Conservation (phyloP, 2,329 filamentous ascomycete species). For the Colletotrichum agaves region DNA sequence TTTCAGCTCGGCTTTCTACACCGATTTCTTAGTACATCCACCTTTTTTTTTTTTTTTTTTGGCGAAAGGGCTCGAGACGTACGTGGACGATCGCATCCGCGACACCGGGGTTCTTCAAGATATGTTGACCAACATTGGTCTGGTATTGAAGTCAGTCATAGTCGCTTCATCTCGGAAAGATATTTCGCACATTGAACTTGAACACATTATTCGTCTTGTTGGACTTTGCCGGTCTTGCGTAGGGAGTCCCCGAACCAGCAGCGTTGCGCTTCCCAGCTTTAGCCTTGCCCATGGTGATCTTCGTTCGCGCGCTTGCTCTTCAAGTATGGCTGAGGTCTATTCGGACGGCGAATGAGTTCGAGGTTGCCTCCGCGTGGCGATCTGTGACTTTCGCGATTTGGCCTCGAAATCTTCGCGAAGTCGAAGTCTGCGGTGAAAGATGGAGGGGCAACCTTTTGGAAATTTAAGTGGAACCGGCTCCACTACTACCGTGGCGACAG, state of each 20-base stretch:
- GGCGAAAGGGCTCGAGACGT: constrained; percentile 21
- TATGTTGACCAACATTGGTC: constrained; percentile 66
- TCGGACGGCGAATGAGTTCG: neutral
- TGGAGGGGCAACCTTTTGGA: constrained; percentile 38
- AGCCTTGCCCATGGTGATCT: constrained; percentile 62
- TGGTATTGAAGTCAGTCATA: neutral
- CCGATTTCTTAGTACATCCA: constrained; percentile 29
- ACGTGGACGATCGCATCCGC: constrained; percentile 71
- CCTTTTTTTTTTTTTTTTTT: neutral
- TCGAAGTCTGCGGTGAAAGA: constrained; percentile 36
- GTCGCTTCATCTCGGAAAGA: constrained; percentile 51
- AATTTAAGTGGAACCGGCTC: constrained; percentile 35
- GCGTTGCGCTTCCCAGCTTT: constrained; percentile 63
- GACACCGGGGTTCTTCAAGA: constrained; percentile 91
- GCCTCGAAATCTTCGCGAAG: constrained; percentile 21
- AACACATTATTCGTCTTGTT: constrained; percentile 80
- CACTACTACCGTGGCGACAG: constrained; percentile 28
- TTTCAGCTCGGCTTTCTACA: constrained; percentile 88
- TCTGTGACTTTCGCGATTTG: neutral
- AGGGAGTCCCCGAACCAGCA: constrained; percentile 45
- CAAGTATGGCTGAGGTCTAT: neutral
- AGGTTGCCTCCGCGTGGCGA: neutral
- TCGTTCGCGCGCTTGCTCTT: neutral
- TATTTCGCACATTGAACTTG: constrained; percentile 85
- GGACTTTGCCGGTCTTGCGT: constrained; percentile 34